Base-by-base conservation (phyloP, 768 basidiomycete species). In the Gloeostereum incarnatum region DNA sequence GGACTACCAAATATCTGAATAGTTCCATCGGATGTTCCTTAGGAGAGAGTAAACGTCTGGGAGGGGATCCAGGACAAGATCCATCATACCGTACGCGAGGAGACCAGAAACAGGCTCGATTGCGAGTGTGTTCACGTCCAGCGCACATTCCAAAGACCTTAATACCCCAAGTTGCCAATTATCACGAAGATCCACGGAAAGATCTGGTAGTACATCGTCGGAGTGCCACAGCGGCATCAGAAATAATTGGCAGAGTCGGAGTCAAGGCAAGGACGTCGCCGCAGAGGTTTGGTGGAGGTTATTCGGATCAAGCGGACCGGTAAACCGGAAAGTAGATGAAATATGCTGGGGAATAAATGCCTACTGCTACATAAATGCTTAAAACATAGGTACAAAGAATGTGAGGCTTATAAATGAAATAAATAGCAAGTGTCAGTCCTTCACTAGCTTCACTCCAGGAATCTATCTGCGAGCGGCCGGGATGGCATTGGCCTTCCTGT, bases 1-100 rank as follows among this genome's bases (percentile, higher is more conserved):
- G 79, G 70, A 4, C 72, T 66, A 2, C 90, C 91, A 45, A 78
- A 73, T 18, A 91, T 46, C 40, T 78, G 65, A 23, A 92, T 66
- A 1, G 53, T 40, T 0, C 90, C 88, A n/a, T 57, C 51, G 4
- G 68, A 54, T 0, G 85, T 87, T 2, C 83, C 88, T 81, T 16
- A 14, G 11, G 21, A n/a, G 14, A 10, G n/a, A 35, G 25, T n/a
- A 9, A 14, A 29, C 14, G 14, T 14, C 13, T 3, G 13, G 29
- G 17, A 13, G 17, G 29, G 29, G 13, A 30, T 17, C 29, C 13
- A 23, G 14, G 22, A 27, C 14, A 32, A 43, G 17, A 35, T 36
- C 22, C 37, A 61, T 8, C 26, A 25, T 53, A 79, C 79, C 78
- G 35, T 72, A 50, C 22, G 76, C 80, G n/a, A 86, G 60, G 16